Evolutionary conservation across 768 basidiomycete genomes (phyloP), one percentile per base, ranked within the genome.

Genomic region (Agaricus subrufescens): DNA sequence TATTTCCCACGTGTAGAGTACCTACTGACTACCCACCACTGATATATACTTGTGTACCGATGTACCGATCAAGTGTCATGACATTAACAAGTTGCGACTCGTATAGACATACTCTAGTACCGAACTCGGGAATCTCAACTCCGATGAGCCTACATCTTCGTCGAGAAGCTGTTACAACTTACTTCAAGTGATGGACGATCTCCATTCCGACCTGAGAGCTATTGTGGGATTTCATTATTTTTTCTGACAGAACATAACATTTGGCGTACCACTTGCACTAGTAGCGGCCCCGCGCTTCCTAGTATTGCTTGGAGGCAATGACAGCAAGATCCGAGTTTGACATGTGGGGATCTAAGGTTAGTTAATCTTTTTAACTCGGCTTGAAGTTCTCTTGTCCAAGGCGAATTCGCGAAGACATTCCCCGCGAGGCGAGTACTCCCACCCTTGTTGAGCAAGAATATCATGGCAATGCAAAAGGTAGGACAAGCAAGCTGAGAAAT

Each of bases 401-500:
- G 80, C 14, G 82, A 81, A 40, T 50, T 40, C n/a, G 45, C 40
- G 29, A 52, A 48, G 15, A 25, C 53, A 15, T 10, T 14, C 34
- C 37, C 11, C 37, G 42, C 44, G 45, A 61, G 61, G 48, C n/a
- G 59, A 10, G 48, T 31, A 1, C 6, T 43, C 7, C 27, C n/a
- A 10, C 3, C 2, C 34, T 46, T 30, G 6, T 12, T 39, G 9
- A 56, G 54, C 14, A 87, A 61, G 46, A 65, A 69, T 2, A 65
- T 54, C 52, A 89, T 61, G 10, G 79, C 84, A 31, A 63, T 59
- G 58, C 82, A 87, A 52, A 89, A 66, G 14, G 69, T 66, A 8
- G 82, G 75, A 47, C 74, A 73, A 9, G 78, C 67, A 29, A 84
- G 60, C 45, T 85, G 60, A 9, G 79, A 79, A 26, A 86, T 68